Conservation (phyloP, 495 filamentous ascomycete species). For the Apiosordaria backusii region DNA sequence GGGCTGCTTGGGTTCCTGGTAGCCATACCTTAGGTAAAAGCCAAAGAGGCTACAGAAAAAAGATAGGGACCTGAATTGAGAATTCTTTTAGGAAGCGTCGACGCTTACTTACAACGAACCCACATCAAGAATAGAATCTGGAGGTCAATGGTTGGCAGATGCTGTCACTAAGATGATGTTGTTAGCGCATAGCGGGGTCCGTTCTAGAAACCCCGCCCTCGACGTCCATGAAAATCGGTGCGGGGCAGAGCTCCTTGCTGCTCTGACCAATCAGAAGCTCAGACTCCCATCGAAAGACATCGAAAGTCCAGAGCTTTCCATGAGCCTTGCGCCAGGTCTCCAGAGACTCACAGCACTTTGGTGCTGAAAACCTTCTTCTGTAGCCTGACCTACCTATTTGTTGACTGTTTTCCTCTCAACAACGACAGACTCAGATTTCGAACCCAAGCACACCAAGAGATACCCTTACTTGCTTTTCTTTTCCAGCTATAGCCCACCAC, state of each 20-base stretch:
- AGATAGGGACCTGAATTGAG: no score
- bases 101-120: no score
- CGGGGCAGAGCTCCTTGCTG: conserved; percentile 21
- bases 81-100: no score
- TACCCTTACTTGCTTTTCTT: background rate
- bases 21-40: no score
- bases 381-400: conserved; percentile 4
- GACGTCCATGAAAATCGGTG: conserved; percentile 6
- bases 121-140: no score
- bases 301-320: conserved; percentile 36
- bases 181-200: conserved; percentile 18
- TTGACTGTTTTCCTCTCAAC: background rate
- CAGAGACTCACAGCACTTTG: background rate
- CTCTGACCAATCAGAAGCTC: conserved; percentile 24
- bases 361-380: conserved; percentile 17
- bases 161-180: background rate
- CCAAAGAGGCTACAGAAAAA: no score
- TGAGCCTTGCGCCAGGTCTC: conserved; percentile 14
- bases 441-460: conserved; percentile 6
- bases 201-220: conserved; percentile 8
- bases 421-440: background rate
- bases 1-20: no score
- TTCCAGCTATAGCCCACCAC: background rate
- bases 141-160: background rate
- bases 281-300: conserved; percentile 33